Evolutionary conservation across 1,284 basidiomycete species (phyloP).

Genomic region (Cutaneotrichosporon sp.): DNA sequence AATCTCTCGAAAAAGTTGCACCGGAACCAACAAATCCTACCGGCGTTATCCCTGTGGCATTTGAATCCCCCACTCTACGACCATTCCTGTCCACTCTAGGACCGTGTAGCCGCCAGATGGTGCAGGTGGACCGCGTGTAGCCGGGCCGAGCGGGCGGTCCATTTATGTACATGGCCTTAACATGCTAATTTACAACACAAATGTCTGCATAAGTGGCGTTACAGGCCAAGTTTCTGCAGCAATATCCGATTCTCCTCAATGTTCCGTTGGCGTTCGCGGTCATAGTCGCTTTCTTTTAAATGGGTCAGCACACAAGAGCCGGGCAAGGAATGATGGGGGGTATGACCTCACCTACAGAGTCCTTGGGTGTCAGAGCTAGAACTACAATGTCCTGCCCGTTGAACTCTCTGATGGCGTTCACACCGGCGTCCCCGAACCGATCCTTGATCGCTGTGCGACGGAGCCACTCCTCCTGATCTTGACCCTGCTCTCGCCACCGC

Average conservation of each 20-base stretch:
- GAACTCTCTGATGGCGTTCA: not conserved
- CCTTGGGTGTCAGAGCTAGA: not conserved
- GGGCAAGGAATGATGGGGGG: not conserved
- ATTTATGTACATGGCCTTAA: not conserved
- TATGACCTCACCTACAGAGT: not conserved
- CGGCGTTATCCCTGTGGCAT: constrained; percentile 11
- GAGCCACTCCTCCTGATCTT: not conserved
- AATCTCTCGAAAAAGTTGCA: constrained; percentile 13
- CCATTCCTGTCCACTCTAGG: not conserved
- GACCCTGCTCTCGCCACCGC: not conserved
- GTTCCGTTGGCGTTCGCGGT: constrained; percentile 13
- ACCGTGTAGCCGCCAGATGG: not conserved
- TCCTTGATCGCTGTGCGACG: not conserved
- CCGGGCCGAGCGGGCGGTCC: too few species aligned
- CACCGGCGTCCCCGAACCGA: not conserved
- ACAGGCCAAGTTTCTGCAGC: constrained; percentile 14
- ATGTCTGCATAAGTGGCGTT: not conserved
- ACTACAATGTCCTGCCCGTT: too few species aligned
- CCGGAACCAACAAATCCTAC: not conserved
- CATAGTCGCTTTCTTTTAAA: constrained; percentile 14
- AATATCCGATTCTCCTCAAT: constrained; percentile 19
- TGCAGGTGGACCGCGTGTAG: too few species aligned
- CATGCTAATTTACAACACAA: not conserved
- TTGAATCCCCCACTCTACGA: not conserved
- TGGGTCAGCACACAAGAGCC: not conserved